These are phyloP conservation scores for Fusarium xylarioides DNA, from an alignment of 2,329 filamentous ascomycete species.

Conservation along the genomic window DNA sequence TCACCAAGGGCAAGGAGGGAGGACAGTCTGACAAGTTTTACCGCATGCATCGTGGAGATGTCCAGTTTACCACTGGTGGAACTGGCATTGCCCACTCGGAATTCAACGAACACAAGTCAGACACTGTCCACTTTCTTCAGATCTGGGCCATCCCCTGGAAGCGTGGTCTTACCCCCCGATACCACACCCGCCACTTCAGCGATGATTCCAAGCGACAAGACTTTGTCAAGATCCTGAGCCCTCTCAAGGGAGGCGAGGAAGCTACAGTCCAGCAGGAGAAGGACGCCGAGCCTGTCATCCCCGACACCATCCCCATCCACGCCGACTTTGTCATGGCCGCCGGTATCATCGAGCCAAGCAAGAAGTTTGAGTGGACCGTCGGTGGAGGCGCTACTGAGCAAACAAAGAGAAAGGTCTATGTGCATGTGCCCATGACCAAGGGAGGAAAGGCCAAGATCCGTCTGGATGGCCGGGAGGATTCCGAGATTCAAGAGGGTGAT, in stretches of 20 bases:
- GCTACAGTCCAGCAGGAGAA: slow-evolving; percentile 71
- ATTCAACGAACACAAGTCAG: slow-evolving; percentile 76
- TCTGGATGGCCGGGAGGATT: slow-evolving; percentile 71
- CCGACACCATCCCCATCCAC: slow-evolving; percentile 81
- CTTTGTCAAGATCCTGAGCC: slow-evolving; percentile 80
- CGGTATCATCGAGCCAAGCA: slow-evolving; percentile 72
- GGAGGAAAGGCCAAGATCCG: slow-evolving; percentile 76
- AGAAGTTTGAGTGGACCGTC: slow-evolving; percentile 75
- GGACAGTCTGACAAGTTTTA: slow-evolving; percentile 70
- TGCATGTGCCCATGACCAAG: slow-evolving; percentile 85
- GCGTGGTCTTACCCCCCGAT: slow-evolving; percentile 74
- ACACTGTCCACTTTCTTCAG: slow-evolving; percentile 85
- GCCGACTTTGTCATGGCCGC: slow-evolving; percentile 87
- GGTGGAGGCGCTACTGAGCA: slow-evolving; percentile 65
- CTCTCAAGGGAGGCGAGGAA: slow-evolving; percentile 71
- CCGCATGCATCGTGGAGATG: slow-evolving; percentile 79
- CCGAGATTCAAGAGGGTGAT: slow-evolving; percentile 76
- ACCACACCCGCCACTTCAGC: slow-evolving; percentile 77
- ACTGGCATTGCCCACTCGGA: slow-evolving; percentile 83
- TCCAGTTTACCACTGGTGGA: slow-evolving; percentile 91
- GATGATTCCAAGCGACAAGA: slow-evolving; percentile 76
- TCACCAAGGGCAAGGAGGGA: slow-evolving; percentile 72
- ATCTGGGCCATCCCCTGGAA: slow-evolving; percentile 89
- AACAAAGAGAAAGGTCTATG: slow-evolving; percentile 75
- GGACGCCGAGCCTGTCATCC: slow-evolving; percentile 67